A percentile compares a stretch with the other conserved stretches of the same genome.
These are phyloP conservation scores for Penicillium ochrochloron DNA, from an alignment of 495 filamentous ascomycete genomes.

Conservation along the genomic window DNA sequence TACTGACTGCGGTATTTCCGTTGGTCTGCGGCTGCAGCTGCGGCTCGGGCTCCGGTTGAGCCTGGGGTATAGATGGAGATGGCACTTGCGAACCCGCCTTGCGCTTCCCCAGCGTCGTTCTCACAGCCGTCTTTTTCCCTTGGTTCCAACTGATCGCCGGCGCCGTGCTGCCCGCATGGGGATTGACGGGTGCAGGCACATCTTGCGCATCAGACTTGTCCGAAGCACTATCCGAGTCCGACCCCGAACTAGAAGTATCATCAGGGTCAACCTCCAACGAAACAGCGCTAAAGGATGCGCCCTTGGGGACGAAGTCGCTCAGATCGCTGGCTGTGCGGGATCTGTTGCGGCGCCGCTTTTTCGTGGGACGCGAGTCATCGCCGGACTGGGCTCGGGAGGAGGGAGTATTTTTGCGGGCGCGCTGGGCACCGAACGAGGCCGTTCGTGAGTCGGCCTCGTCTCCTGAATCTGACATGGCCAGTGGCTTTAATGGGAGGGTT, in stretches of 20 bases:
- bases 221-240: conserved; percentile 28
- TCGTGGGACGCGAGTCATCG: conserved; percentile 34
- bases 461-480: conserved; percentile 38
- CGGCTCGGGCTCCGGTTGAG: conserved; percentile 2
- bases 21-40: conserved; percentile 14
- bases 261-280: conserved; percentile 43
- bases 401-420: conserved; percentile 26
- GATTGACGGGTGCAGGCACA: conserved; percentile 19
- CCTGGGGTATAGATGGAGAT: conserved; percentile 8
- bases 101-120: conserved; percentile 41
- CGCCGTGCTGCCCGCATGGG: conserved; percentile 34
- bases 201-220: conserved; percentile 21
- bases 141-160: conserved; percentile 50
- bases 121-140: conserved; percentile 39
- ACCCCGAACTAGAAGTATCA: conserved; percentile 38
- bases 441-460: conserved; percentile 52
- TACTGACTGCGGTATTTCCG: background rate
- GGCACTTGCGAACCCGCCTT: conserved; percentile 13
- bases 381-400: conserved; percentile 30
- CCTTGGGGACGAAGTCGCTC: conserved; percentile 46
- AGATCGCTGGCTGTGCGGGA: conserved; percentile 31
- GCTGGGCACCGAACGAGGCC: conserved; percentile 41
- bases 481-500: background rate
- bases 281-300: conserved; percentile 42
- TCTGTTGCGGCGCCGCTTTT: conserved; percentile 37